Base-by-base conservation (phyloP, 1,284 basidiomycete species). In the Kalmanozyma brasiliensis region DNA sequence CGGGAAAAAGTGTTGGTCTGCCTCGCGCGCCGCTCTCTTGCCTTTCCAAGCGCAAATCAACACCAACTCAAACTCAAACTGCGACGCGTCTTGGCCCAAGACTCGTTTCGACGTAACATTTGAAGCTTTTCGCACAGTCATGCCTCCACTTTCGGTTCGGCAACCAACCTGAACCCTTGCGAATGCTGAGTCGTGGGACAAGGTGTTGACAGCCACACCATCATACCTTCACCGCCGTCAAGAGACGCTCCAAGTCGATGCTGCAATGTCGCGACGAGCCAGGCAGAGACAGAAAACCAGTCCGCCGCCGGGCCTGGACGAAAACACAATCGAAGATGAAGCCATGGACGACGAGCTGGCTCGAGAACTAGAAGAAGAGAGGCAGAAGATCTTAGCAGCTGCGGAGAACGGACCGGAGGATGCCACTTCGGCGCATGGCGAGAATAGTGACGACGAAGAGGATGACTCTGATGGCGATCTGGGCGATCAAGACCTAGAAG, bases 291-390 rank as follows among this genome's bases (percentile, higher is more conserved):
- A 17, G 10, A 26, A 13, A 8, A 11, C 3, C 4, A 20, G 17
- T 10, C 14, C 32, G 1, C 9, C 24, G 1, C 4, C 10, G 19
- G 35, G 17, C 3, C 4, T 19, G 0, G 42, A 55, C 29, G 26
- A 32, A n/a, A 30, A 52, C n/a, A 16, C n/a, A 11, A 3, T 35
- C 22, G 36, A 46, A n/a, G 37, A 58, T n/a, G 51, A 51, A 16
- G 26, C 46, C 8, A 14, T 23, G 1, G 59, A 62, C 23, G 59
- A 62, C 33, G 43, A 58, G 22, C 36, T 68, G 14, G 59, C 51
- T 2, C 53, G 46, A 23, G 53, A 68, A 34, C 47, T 68, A 2
- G 65, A 68, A 22, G 37, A 46, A 17, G 65, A 68, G 45, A 38
- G 59, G 2, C 65, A 68, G 20, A 24, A 47, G 55, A 37, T 68